Conservation (phyloP, 768 basidiomycete species). For the Collybiopsis confluens region DNA sequence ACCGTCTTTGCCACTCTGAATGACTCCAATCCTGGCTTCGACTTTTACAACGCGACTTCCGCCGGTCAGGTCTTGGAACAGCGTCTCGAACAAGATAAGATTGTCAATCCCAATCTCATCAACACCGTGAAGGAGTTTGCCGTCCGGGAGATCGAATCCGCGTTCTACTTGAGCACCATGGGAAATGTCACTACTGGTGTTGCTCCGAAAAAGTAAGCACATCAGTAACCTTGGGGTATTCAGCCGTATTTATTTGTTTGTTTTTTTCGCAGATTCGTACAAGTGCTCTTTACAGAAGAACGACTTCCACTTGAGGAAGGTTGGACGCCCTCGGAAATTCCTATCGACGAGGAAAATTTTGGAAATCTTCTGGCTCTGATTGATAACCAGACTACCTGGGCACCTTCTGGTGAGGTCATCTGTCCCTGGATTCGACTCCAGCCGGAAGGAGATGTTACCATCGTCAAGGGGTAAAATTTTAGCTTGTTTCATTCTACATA, state of each 20-base stretch:
- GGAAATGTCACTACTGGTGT: constrained; percentile 10
- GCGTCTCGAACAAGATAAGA: constrained; percentile 9
- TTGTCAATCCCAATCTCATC: constrained; percentile 7
- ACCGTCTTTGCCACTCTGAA: constrained; percentile 10
- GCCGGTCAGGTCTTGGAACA: constrained; percentile 10
- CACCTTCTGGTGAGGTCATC: background rate
- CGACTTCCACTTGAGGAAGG: constrained; percentile 16
- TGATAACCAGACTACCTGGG: background rate
- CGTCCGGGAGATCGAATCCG: constrained; percentile 9
- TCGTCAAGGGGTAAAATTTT: too few species aligned
- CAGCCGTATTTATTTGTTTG: too few species aligned
- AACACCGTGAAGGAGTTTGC: constrained; percentile 14
- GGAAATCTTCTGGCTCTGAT: background rate
- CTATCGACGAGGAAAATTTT: constrained; percentile 2
- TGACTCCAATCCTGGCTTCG: constrained; percentile 12
- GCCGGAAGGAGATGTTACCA: too few species aligned
- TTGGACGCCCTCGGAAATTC: constrained; percentile 10
- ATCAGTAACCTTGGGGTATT: too few species aligned
- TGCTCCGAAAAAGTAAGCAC: constrained; percentile 13
- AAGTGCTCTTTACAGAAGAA: constrained; percentile 16
- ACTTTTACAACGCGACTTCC: constrained; percentile 12
- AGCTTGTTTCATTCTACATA: too few species aligned
- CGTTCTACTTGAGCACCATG: constrained; percentile 12
- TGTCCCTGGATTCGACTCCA: too few species aligned
- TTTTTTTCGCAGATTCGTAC: constrained; percentile 15